A percentile compares a stretch with the other conserved stretches of the same genome.
Conservation (phyloP, 2,329 filamentous ascomycete genomes). For the Myriangium duriaei region DNA sequence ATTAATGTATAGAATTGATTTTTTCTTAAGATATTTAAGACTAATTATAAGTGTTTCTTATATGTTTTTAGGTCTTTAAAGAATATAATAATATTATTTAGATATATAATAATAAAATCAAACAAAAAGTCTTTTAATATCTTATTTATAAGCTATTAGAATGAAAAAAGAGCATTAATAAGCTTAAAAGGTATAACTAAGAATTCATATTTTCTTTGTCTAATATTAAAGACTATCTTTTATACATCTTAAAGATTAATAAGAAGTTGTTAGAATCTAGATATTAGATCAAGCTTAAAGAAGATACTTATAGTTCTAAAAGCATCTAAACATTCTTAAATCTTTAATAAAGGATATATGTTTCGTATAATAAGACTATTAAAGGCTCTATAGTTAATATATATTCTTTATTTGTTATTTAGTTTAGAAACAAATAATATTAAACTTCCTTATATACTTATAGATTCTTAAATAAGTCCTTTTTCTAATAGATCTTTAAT, state of each 20-base stretch:
- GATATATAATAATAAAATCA: conserved; percentile 17
- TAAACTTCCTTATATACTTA: neutral
- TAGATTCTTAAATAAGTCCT: too few species aligned
- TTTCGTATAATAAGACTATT: conserved; percentile 23
- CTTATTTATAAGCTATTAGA: conserved; percentile 20
- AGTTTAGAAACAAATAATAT: too few species aligned
- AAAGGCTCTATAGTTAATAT: conserved; percentile 20
- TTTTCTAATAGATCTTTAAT: conserved; percentile 2
- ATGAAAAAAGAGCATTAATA: conserved; percentile 14
- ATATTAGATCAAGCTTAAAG: conserved; percentile 16
- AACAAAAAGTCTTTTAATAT: conserved; percentile 12
- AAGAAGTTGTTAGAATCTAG: conserved; percentile 17
- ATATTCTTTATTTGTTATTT: too few species aligned
- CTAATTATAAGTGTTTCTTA: conserved; percentile 1
- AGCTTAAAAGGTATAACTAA: conserved; percentile 19
- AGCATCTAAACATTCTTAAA: conserved; percentile 18
- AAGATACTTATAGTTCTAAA: conserved; percentile 12
- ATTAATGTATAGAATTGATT: conserved; percentile 8
- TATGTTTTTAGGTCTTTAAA: conserved; percentile 9
- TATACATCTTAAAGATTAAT: conserved; percentile 17
- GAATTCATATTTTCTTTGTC: conserved; percentile 17
- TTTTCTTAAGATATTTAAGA: conserved; percentile 7
- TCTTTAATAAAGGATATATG: conserved; percentile 17
- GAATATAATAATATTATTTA: conserved; percentile 24
- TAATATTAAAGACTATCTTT: conserved; percentile 14